These are phyloP conservation scores for Apiotrichum siamense DNA, from an alignment of 1,284 basidiomycete species.

Conservation along the genomic window DNA sequence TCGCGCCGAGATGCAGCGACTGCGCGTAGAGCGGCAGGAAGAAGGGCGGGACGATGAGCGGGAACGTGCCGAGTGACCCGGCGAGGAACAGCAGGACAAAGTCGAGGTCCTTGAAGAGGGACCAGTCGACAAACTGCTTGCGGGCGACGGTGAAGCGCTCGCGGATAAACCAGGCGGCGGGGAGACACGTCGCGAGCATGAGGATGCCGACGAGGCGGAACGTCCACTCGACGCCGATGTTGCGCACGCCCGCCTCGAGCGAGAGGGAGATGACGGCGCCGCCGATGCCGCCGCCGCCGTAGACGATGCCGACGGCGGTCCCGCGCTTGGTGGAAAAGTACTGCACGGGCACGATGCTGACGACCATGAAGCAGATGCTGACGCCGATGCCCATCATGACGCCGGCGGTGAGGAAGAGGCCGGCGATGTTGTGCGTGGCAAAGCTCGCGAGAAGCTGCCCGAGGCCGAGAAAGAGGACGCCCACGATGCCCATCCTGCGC, in stretches of 20 bases:
- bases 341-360: slow-evolving; percentile 17
- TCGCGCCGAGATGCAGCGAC: slow-evolving; percentile 25
- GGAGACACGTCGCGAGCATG: slow-evolving; percentile 3
- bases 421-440: slow-evolving; percentile 21
- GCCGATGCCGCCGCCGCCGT: slow-evolving; percentile 37
- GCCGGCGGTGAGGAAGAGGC: slow-evolving; percentile 24
- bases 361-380: slow-evolving; percentile 25
- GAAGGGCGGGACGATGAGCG: slow-evolving; percentile 44
- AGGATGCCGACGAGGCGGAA: slow-evolving; percentile 12
- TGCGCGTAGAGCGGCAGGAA: slow-evolving; percentile 42
- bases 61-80: slow-evolving; percentile 38
- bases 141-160: slow-evolving; percentile 4
- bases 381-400: slow-evolving; percentile 25
- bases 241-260: slow-evolving; percentile 31
- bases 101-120: slow-evolving; percentile 28
- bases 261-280: slow-evolving; percentile 35
- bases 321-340: slow-evolving; percentile 39
- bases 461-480: slow-evolving; percentile 23
- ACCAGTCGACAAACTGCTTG: slow-evolving; percentile 11
- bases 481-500: slow-evolving; percentile 22
- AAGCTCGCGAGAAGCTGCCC: slow-evolving; percentile 32
- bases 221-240: slow-evolving; percentile 21
- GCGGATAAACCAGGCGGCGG: slow-evolving; percentile 11
- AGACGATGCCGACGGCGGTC: slow-evolving; percentile 40
- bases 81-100: slow-evolving; percentile 36